Conservation (phyloP, 2,329 filamentous ascomycete species). For the Xylariales sp. region DNA sequence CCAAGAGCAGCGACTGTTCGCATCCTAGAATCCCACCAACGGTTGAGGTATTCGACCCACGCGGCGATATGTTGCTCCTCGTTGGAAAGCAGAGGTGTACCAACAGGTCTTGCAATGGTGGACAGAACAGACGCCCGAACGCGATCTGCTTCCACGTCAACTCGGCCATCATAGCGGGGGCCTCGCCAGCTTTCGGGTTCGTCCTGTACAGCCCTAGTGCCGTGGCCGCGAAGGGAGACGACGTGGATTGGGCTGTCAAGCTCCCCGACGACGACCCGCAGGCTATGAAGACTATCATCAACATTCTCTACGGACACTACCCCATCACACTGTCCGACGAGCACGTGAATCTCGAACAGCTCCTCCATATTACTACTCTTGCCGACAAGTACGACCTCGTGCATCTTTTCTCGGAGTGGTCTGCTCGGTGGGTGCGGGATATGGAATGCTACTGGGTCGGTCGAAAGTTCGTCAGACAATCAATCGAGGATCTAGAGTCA, state of each 20-base stretch:
- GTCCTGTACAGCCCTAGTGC: slow-evolving; percentile 25
- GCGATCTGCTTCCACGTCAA: slow-evolving; percentile 25
- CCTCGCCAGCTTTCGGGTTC: slow-evolving; percentile 29
- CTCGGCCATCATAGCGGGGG: slow-evolving; percentile 21
- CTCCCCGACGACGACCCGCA: slow-evolving; percentile 33
- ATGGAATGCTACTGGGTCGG: slow-evolving; percentile 32
- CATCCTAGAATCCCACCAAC: slow-evolving; percentile 14
- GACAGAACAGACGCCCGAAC: not conserved
- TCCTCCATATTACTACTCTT: slow-evolving; percentile 28
- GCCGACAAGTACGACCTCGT: slow-evolving; percentile 36
- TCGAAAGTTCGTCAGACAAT: slow-evolving; percentile 18
- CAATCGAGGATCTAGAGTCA: slow-evolving; percentile 30
- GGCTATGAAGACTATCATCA: slow-evolving; percentile 32
- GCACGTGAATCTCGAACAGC: slow-evolving; percentile 22
- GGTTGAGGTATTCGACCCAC: slow-evolving; percentile 2
- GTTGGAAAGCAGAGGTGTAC: slow-evolving; percentile 31
- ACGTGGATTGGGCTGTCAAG: slow-evolving; percentile 22
- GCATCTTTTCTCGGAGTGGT: slow-evolving; percentile 23
- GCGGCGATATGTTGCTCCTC: slow-evolving; percentile 31
- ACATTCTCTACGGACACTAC: slow-evolving; percentile 32
- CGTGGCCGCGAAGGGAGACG: not conserved
- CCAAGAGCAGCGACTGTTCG: slow-evolving; percentile 8
- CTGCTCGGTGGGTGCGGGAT: slow-evolving; percentile 26
- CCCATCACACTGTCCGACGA: not conserved
- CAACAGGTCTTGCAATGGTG: not conserved